phyloP scores from a whole-genome alignment of 441 rosid species.

The Flueggea neowawraea region DNA sequence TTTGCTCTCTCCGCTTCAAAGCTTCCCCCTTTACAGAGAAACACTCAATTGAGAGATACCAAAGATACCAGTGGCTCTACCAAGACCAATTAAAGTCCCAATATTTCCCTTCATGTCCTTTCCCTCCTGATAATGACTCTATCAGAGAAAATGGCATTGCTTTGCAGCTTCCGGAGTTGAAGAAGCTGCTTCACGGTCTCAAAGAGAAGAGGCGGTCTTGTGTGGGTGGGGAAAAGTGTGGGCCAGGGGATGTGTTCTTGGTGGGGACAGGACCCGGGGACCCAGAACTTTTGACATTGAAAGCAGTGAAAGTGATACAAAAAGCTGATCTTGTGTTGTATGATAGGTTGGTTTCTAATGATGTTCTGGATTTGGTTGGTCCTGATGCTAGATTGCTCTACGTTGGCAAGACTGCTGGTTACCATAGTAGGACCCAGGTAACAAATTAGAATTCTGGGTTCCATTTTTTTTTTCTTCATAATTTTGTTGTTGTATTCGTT shows the following conservation, averaged over 20 bases:
- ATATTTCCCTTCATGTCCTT: conserved; percentile 25
- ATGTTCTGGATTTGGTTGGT: conserved; percentile 75
- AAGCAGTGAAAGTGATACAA: conserved; percentile 69
- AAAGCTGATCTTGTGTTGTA: conserved; percentile 85
- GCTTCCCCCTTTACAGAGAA: conserved; percentile 85
- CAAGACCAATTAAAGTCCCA: neutral
- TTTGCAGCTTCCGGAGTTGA: conserved; percentile 83
- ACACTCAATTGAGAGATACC: conserved; percentile 68
- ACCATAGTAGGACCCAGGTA: conserved; percentile 97
- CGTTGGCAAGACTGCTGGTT: conserved; percentile 96
- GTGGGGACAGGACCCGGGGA: conserved; percentile 99
- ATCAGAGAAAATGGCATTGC: conserved; percentile 68
- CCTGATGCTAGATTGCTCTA: conserved; percentile 75
- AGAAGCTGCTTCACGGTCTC: conserved; percentile 64
- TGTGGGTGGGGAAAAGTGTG: conserved; percentile 35
- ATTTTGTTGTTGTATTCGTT: neutral
- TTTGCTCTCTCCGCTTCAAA: conserved; percentile 38
- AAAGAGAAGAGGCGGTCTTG: conserved; percentile 49
- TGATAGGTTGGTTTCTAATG: conserved; percentile 91
- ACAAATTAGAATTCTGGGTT: neutral
- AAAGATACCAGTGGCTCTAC: conserved; percentile 81
- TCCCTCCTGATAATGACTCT: conserved; percentile 29
- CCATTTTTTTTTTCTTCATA: neutral
- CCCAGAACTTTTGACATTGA: conserved; percentile 84
- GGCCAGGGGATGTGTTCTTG: conserved; percentile 75